Percentiles rank a stretch among this genome's conserved stretches.
Conservation (phyloP, 2,329 filamentous ascomycete genomes). For the Fusarium fracticaudum region DNA sequence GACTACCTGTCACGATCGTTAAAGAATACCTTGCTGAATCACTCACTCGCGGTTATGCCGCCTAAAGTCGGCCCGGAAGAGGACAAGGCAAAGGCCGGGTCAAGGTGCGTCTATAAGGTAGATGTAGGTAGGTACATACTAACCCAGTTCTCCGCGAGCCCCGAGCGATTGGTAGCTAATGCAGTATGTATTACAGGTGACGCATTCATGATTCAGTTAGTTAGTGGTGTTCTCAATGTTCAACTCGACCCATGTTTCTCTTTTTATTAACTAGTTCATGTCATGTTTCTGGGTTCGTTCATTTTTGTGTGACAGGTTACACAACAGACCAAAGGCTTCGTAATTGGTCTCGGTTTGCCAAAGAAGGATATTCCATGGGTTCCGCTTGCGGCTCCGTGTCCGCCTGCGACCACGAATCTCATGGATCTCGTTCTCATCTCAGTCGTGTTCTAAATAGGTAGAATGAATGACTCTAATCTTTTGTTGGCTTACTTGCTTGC, state of each 20-base stretch:
- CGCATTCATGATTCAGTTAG: not conserved
- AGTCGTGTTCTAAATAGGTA: not conserved
- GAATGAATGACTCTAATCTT: slow-evolving; percentile 23
- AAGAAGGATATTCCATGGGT: slow-evolving; percentile 16
- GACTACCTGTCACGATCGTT: not conserved
- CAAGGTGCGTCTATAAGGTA: not conserved
- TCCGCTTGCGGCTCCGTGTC: slow-evolving; percentile 20
- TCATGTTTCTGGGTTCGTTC: not conserved
- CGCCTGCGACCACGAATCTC: not conserved
- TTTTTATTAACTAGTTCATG: not conserved
- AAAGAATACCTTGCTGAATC: not conserved
- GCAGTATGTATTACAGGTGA: slow-evolving; percentile 2
- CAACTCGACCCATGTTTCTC: slow-evolving; percentile 1
- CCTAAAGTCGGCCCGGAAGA: slow-evolving; percentile 26
- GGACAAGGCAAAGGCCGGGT: not conserved
- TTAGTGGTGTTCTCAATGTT: not conserved
- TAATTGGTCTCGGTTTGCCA: slow-evolving; percentile 23
- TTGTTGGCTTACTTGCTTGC: not conserved
- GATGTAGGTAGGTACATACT: not conserved
- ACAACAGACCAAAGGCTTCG: slow-evolving; percentile 13
- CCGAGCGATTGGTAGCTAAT: slow-evolving; percentile 15
- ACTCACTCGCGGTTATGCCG: not conserved
- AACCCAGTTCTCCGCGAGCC: slow-evolving; percentile 7
- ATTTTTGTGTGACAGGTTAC: slow-evolving; percentile 12
- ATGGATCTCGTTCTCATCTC: not conserved